Base-by-base conservation (phyloP, 768 basidiomycete species). In the Ramaria rubella region DNA sequence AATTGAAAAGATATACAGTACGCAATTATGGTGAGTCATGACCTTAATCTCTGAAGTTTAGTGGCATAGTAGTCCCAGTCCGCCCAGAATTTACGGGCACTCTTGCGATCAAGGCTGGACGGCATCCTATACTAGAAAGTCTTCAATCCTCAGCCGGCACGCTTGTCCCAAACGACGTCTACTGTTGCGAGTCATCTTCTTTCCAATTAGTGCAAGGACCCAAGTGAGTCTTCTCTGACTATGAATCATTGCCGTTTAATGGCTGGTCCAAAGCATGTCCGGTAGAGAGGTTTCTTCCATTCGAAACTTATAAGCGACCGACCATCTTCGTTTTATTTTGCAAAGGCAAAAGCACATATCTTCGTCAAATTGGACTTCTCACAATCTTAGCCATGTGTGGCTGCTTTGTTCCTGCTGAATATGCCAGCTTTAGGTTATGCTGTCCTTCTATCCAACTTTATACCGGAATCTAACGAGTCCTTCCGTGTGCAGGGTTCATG, bases 171-270 rank as follows among this genome's bases (percentile, higher is more conserved):
- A 98, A 97, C 64, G 95, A 98, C 66, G 84, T 89, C 1, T 99
- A 90, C 63, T 90, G 90, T 63, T 88, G 85, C 57, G 81, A 86
- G 58, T 81, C 87, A 1, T 86, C 91, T 2, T 80, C 80, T 1
- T 98, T 99, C 66, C 94, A 97, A 69, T 80, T 97, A 29, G 79
- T 99, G 30, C 92, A 90, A 60, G 94, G 94, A 0, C 91, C 91
- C 2, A 92, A 92, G 90, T 90, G 63, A 64, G 81, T 72, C 19
- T 23, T 33, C 6, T 21, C 31, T 31, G 21, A 48, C 27, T 53
- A 46, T 61, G n/a, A 3, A 42, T 33, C 9, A 40, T 59, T 45
- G 58, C 44, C 23, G 17, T 33, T 52, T 1, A 36, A 2, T 46
- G 8, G 15, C 44, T 61, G 6, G 3, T 53, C 12, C 15, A 6